Base-by-base conservation (phyloP, 352 stramenopile species). In the Pythium myriotylum region DNA sequence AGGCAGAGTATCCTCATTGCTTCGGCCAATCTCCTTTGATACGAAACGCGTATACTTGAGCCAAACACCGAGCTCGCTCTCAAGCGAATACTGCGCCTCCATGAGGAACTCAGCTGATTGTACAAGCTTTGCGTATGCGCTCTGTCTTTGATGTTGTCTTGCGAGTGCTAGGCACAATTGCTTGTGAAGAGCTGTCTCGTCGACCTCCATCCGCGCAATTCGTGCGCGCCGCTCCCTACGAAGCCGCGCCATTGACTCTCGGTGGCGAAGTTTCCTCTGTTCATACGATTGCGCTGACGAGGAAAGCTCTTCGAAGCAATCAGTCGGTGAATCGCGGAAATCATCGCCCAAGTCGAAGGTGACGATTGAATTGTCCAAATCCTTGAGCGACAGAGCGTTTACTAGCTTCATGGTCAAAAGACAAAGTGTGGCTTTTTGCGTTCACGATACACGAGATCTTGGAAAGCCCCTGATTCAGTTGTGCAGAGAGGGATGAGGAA, bases 61-160 rank as follows among this genome's bases (percentile, higher is more conserved):
- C n/a, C 16, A 42, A 22, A 43, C 26, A 22, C 9, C 19, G n/a
- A 62, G 54, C 26, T 53, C 27, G 17, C 49, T 37, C 16, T 54
- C 54, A 12, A 61, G 29, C 14, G 54, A 19, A 20, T 61, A 46
- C 27, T 42, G 22, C 6, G 50, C 39, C 19, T 59, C 23, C 6
- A 50, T 26, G 13, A 59, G 29, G 16, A 20, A 4, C 40, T 59
- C 53, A n/a, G 53, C 53, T 1, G 40, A 27, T 17, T 12, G 16
- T 1, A 61, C 54, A 13, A 46, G 27, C 42, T 61, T 27, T 17
- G 6, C n/a, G 27, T 53, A 53, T n/a, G 54, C 54, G 29, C 33
- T 37, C 2, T 22, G 50, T 24, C 50, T 37, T n/a, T 24, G 52
- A 4, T 42, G 22, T 6, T 42, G 42, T 29, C 17, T 46, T 1